phyloP scores from a whole-genome alignment of 1,284 basidiomycete species.

The Cryptococcus wingfieldii region DNA sequence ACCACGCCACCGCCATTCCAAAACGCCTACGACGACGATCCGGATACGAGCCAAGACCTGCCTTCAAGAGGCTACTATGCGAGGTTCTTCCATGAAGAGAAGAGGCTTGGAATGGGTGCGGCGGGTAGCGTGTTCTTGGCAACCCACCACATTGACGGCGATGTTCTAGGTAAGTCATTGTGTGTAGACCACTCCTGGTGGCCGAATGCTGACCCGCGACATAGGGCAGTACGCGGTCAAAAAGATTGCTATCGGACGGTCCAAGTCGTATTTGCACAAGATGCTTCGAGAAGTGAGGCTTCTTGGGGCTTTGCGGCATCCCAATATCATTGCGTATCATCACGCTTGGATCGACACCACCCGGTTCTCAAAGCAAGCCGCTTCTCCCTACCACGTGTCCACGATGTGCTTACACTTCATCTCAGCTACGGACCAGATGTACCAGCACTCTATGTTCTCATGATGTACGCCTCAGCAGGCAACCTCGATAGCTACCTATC shows the following conservation, averaged over 20 bases:
- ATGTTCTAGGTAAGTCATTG: constrained; percentile 24
- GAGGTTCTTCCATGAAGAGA: constrained; percentile 83
- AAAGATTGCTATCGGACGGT: constrained; percentile 89
- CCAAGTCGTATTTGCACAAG: constrained; percentile 72
- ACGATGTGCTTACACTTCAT: neutral
- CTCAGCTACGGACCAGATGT: constrained; percentile 70
- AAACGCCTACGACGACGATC: constrained; percentile 9
- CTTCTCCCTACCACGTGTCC: no score
- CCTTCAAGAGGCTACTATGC: constrained; percentile 52
- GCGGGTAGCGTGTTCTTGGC: constrained; percentile 72
- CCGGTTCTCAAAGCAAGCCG: constrained; percentile 61
- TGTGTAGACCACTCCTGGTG: constrained; percentile 22
- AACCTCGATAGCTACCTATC: constrained; percentile 77
- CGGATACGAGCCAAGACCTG: constrained; percentile 18
- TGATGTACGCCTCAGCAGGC: constrained; percentile 91
- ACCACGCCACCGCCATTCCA: neutral
- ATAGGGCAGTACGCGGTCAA: constrained; percentile 72
- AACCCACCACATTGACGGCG: constrained; percentile 37
- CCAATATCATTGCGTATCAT: constrained; percentile 90
- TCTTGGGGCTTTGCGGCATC: constrained; percentile 79
- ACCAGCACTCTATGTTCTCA: constrained; percentile 76
- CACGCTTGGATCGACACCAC: constrained; percentile 87
- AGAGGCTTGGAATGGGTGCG: constrained; percentile 82
- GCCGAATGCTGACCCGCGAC: constrained; percentile 50
- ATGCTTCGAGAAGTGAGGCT: constrained; percentile 79